phyloP scores from a whole-genome alignment of 352 stramenopile genomes.

The Pythium scleroteichum region DNA sequence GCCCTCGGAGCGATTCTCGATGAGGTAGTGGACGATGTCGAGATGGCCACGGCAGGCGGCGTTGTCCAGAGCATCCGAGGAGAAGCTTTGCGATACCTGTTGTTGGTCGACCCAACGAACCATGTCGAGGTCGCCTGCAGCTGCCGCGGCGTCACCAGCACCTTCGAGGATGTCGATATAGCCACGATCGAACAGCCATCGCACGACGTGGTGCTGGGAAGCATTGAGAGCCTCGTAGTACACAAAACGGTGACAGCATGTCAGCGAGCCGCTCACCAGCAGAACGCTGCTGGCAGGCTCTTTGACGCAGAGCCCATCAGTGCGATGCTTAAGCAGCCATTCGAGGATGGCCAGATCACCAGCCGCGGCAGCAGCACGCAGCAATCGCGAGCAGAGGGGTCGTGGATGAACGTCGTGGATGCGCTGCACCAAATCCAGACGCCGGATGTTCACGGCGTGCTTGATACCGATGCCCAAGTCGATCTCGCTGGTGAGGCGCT shows the following conservation, averaged over 20 bases:
- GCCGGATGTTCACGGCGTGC: background rate
- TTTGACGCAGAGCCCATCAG: slow-evolving; percentile 10
- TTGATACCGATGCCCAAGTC: slow-evolving; percentile 3
- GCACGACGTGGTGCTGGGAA: slow-evolving; percentile 1
- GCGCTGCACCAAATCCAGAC: slow-evolving; percentile 11
- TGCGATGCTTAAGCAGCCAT: slow-evolving; percentile 16
- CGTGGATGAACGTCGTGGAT: slow-evolving; percentile 5
- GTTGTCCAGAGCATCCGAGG: background rate
- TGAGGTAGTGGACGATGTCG: slow-evolving; percentile 12
- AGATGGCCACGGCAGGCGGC: slow-evolving; percentile 5
- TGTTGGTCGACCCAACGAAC: slow-evolving; percentile 8
- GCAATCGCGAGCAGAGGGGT: slow-evolving; percentile 1
- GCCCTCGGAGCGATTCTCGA: slow-evolving; percentile 8
- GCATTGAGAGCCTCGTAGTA: slow-evolving; percentile 7
- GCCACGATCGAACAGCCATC: slow-evolving; percentile 11
- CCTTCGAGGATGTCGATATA: background rate
- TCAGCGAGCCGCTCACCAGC: background rate
- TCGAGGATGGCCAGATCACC: slow-evolving; percentile 9
- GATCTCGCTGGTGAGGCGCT: background rate
- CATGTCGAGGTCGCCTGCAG: slow-evolving; percentile 9
- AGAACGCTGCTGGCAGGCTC: background rate
- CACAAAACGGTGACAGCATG: slow-evolving; percentile 6
- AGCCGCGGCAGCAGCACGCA: background rate
- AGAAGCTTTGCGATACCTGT: background rate
- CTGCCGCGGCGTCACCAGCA: slow-evolving; percentile 5